Percentiles rank a stretch among this genome's conserved stretches.
phyloP scores from a whole-genome alignment of 805 yeast species.

The Barnettozyma vustinii region DNA sequence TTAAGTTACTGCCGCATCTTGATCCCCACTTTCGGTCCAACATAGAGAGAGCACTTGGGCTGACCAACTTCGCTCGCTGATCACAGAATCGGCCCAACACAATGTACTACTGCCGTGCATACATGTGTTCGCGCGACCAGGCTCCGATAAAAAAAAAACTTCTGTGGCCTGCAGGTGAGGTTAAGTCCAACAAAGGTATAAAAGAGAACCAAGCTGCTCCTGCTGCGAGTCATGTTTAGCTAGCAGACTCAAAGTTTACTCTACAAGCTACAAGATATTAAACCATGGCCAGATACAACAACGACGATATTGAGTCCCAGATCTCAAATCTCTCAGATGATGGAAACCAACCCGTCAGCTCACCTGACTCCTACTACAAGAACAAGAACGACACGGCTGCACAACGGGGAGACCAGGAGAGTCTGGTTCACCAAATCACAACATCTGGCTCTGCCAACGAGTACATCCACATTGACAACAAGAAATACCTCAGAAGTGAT shows the following conservation, averaged over 20 bases:
- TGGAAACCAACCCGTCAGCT: conserved; percentile 3
- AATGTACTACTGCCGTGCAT: background rate
- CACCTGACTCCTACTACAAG: conserved; percentile 5
- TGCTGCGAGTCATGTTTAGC: background rate
- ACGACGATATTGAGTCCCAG: conserved; percentile 13
- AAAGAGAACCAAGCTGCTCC: background rate
- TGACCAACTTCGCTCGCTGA: no score
- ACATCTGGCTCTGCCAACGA: conserved; percentile 24
- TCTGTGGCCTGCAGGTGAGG: background rate
- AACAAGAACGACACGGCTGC: conserved; percentile 5
- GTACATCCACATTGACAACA: conserved; percentile 22
- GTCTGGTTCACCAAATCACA: conserved; percentile 15
- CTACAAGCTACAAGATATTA: no score
- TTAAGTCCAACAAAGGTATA: no score
- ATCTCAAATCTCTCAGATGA: conserved; percentile 16
- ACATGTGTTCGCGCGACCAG: background rate
- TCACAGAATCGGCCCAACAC: background rate
- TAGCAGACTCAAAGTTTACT: no score
- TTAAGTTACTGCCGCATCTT: no score
- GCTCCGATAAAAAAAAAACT: background rate
- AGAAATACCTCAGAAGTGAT: conserved; percentile 36
- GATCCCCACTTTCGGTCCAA: background rate
- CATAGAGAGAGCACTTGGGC: no score
- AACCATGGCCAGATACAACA: background rate
- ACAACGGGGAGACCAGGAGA: background rate